Base-by-base conservation (phyloP, 805 yeast species). In the Torulaspora quercuum region DNA sequence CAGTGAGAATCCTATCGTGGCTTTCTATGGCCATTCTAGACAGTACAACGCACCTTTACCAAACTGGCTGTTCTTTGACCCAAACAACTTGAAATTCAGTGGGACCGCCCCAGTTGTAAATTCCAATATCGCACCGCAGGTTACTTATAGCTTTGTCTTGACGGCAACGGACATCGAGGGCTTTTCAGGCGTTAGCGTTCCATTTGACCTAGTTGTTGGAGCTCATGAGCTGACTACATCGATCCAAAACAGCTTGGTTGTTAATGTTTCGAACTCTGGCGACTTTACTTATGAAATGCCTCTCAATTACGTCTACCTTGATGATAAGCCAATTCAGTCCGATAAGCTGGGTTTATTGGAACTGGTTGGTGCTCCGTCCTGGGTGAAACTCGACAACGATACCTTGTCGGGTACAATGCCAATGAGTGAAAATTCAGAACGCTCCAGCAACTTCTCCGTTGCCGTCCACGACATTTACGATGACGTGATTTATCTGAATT, bases 21-120 rank as follows among this genome's bases (percentile, higher is more conserved):
- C 80, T 6, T 86, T 82, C 63, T 83, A 85, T 54, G 96, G 96
- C 13, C 73, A 82, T 45, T 77, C 89, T n/a, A 63, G 70, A 9
- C 49, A 48, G 20, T 87, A 85, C 58, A 76, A 89, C 55, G 75
- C 95, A 1, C 90, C 98, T 3, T 69, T 92, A 38, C 98, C 98
- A 24, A 81, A 77, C 54, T 92, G 98, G 97, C 67, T 87, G 34
- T 61, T 64, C 36, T 92, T 90, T 55, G 80, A 87, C 53, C 50
- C 69, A 2, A 52, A 72, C 4, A 67, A 69, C 24, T 65, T 86
- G 46, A 73, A 83, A 13, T 90, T 88, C 61, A 69, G 77, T 27
- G 98, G 98, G 20, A 80, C 81, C 1, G 90, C 95, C 1, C 98
- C 98, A 7, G 69, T 82, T 6, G 85, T 85, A 20, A 82, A 85